A percentile compares a stretch with the other conserved stretches of the same genome.
phyloP scores from a whole-genome alignment of 257 asterid species.

The Penstemon barbatus region DNA sequence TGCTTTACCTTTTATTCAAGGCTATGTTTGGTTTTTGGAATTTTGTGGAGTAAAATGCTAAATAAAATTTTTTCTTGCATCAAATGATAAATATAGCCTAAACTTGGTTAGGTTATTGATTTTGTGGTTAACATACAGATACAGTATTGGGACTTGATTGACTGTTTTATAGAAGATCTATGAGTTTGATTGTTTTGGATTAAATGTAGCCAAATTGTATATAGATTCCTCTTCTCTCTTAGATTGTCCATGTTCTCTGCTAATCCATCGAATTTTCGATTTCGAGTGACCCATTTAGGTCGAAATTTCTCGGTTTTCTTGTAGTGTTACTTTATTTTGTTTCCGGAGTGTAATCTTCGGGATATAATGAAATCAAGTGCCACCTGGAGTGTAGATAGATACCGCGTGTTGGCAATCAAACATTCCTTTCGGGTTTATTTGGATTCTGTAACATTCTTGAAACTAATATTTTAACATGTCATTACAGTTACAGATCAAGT shows the following conservation, averaged over 20 bases:
- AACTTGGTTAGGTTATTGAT: no score
- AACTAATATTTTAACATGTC: neutral
- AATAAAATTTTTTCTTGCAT: no score
- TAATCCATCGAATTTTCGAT: neutral
- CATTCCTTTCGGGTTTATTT: neutral
- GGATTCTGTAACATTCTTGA: neutral
- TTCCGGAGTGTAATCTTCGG: no score
- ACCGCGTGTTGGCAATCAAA: no score
- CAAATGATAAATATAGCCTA: no score
- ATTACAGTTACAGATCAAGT: neutral
- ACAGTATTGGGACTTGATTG: neutral
- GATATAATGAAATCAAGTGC: no score
- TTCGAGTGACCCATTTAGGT: neutral
- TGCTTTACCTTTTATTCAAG: no score
- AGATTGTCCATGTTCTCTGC: neutral
- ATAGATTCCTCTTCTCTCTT: neutral
- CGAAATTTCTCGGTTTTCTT: no score
- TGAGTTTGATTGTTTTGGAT: neutral
- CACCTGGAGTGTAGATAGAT: no score
- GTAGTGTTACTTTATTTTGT: no score
- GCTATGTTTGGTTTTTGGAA: no score
- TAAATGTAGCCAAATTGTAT: neutral
- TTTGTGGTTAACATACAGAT: neutral
- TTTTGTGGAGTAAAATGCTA: no score
- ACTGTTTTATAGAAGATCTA: neutral